Evolutionary conservation across 2,329 filamentous ascomycete species (phyloP).

Genomic region (Penicillium sp.): DNA sequence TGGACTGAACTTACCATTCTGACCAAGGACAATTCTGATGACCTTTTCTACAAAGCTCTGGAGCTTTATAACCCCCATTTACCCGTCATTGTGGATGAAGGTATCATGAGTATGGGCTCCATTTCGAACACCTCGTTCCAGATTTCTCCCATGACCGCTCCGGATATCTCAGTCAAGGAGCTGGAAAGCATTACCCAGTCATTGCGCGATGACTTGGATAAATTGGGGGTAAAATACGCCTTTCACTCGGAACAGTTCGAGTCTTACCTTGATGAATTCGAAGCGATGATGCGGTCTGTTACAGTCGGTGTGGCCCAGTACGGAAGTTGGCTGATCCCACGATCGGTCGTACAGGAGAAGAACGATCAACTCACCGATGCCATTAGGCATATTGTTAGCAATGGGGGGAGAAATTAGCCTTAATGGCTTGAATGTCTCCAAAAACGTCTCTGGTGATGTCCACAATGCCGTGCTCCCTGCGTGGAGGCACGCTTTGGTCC

Average conservation of each 20-base stretch:
- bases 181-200: conserved; percentile 2
- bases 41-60: conserved; percentile 43
- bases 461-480: conserved; percentile 5
- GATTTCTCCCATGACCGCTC: conserved; percentile 7
- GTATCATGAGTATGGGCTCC: conserved; percentile 10
- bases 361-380: conserved; percentile 4
- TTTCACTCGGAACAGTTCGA: conserved; percentile 2
- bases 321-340: conserved; percentile 7
- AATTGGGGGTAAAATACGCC: conserved; percentile 7
- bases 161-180: conserved; percentile 1
- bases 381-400: background rate
- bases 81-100: conserved; percentile 6
- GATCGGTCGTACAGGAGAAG: background rate
- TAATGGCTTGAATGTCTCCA: conserved; percentile 2
- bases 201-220: conserved; percentile 1
- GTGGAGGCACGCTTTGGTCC: conserved; percentile 4
- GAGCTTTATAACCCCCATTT: conserved; percentile 12
- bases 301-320: conserved; percentile 5
- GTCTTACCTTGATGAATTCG: conserved; percentile 10
- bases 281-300: background rate
- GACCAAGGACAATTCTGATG: conserved; percentile 30
- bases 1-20: conserved; percentile 45
- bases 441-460: conserved; percentile 4
- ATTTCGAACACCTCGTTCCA: conserved; percentile 10
- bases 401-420: conserved; percentile 1